These are phyloP conservation scores for Coemansia sp. DNA, from an alignment of 192 early-diverging fungal species.

Conservation along the genomic window DNA sequence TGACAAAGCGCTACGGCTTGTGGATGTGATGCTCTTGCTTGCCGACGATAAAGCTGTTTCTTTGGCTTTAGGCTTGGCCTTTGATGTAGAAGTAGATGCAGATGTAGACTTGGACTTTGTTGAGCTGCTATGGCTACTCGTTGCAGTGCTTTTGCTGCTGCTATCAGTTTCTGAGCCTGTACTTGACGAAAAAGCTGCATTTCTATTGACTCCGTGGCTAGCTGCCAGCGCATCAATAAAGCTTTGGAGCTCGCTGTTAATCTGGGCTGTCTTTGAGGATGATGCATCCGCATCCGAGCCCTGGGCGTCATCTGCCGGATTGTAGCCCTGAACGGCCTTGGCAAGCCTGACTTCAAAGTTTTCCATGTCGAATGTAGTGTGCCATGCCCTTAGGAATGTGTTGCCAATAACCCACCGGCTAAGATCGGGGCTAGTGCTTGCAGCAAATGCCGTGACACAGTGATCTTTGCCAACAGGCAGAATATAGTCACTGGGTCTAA, in stretches of 20 bases:
- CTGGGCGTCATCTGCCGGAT: background rate
- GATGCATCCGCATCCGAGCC: background rate
- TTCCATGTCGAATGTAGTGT: slow-evolving; percentile 48
- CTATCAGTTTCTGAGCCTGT: background rate
- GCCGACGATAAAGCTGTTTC: background rate
- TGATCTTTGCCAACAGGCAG: slow-evolving; percentile 33
- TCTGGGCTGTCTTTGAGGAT: slow-evolving; percentile 4
- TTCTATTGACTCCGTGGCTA: background rate
- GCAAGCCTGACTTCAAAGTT: slow-evolving; percentile 42
- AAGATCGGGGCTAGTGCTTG: slow-evolving; percentile 57
- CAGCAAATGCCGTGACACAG: slow-evolving; percentile 61
- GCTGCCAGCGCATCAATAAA: slow-evolving; percentile 24
- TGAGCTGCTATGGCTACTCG: background rate
- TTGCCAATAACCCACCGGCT: slow-evolving; percentile 57
- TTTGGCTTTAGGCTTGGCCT: background rate
- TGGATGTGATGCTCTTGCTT: too few relatives aligned
- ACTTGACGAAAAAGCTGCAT: background rate
- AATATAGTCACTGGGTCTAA: slow-evolving; percentile 46
- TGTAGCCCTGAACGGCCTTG: slow-evolving; percentile 28
- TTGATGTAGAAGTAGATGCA: background rate
- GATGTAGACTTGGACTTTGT: too few relatives aligned
- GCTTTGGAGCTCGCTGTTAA: slow-evolving; percentile 19
- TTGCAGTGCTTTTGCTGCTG: background rate
- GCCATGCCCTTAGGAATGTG: slow-evolving; percentile 53
- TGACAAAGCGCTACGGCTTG: background rate